Percentiles rank a stretch among this genome's conserved stretches.
These are phyloP conservation scores for Diplodia sapinea DNA, from an alignment of 2,329 filamentous ascomycete species.

Conservation along the genomic window DNA sequence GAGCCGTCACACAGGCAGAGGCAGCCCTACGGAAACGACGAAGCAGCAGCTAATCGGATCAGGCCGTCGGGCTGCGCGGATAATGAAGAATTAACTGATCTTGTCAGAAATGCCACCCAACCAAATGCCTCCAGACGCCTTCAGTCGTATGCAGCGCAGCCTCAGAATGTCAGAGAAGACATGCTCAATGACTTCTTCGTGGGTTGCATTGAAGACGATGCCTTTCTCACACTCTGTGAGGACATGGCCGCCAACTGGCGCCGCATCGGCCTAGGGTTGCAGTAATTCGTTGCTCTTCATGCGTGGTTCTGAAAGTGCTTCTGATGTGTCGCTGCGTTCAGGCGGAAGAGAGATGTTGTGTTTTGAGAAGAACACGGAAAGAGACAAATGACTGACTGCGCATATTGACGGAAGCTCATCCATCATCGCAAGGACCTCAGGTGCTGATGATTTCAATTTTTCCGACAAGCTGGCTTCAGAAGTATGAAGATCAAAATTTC, in stretches of 20 bases:
- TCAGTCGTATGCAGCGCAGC: constrained; percentile 46
- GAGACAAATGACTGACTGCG: not conserved
- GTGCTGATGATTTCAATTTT: too few species aligned
- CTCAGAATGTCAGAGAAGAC: constrained; percentile 49
- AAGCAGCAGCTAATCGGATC: too few species aligned
- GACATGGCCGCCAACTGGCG: constrained; percentile 59
- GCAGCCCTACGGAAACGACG: not conserved
- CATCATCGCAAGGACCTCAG: too few species aligned
- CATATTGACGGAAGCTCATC: not conserved
- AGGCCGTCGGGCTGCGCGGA: not conserved
- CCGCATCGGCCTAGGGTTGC: constrained; percentile 50
- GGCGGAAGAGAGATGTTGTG: not conserved
- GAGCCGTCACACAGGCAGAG: not conserved
- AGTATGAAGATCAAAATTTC: too few species aligned
- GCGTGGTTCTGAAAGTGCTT: not conserved
- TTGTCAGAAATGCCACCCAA: not conserved
- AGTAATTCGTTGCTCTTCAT: not conserved
- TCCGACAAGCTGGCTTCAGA: too few species aligned
- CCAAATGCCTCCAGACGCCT: not conserved
- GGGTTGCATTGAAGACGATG: constrained; percentile 55
- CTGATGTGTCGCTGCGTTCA: not conserved
- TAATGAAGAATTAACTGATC: not conserved
- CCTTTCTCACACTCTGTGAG: constrained; percentile 58
- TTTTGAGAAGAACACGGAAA: not conserved
- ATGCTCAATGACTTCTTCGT: constrained; percentile 59